Conservation (phyloP, 1,284 basidiomycete genomes). For the Tilletia walkeri region DNA sequence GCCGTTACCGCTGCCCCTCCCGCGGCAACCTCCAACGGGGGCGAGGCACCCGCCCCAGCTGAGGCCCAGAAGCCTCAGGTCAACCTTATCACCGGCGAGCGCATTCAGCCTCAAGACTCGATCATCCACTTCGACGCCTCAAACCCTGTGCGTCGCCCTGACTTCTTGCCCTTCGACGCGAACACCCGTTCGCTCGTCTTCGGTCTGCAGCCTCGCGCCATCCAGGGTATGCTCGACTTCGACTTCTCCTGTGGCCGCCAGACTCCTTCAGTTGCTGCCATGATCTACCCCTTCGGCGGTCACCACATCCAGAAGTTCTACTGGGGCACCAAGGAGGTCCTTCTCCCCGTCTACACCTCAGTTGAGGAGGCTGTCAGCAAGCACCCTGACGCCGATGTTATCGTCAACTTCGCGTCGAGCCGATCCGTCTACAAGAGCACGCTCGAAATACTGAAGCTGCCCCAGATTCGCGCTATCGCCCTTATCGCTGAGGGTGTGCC, state of each 20-base stretch:
- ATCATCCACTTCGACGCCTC: conserved; percentile 75
- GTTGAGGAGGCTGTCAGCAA: conserved; percentile 89
- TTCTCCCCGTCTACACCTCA: conserved; percentile 93
- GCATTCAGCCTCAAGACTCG: conserved; percentile 77
- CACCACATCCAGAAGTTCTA: conserved; percentile 99
- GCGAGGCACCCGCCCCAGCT: conserved; percentile 27
- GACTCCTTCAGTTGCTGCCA: conserved; percentile 92
- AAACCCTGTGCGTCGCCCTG: conserved; percentile 37
- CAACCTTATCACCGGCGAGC: conserved; percentile 68
- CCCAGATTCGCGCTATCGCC: conserved; percentile 76
- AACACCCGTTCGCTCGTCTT: conserved; percentile 93
- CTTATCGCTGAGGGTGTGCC: conserved; percentile 98
- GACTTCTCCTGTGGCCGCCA: conserved; percentile 95
- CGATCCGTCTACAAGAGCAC: conserved; percentile 93
- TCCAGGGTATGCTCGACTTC: conserved; percentile 99
- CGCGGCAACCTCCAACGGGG: conserved; percentile 25
- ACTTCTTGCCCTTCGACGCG: conserved; percentile 66
- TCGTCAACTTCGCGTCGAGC: conserved; percentile 96
- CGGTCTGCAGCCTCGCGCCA: conserved; percentile 96
- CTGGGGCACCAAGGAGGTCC: conserved; percentile 99
- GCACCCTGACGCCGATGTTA: conserved; percentile 93
- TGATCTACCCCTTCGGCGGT: conserved; percentile 99
- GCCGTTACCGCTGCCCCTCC: conserved; percentile 49
- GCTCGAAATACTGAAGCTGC: conserved; percentile 77
- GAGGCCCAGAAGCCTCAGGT: conserved; percentile 63